These are phyloP conservation scores for Ilyonectria sp. DNA, from an alignment of 2,329 filamentous ascomycete genomes.

Conservation along the genomic window DNA sequence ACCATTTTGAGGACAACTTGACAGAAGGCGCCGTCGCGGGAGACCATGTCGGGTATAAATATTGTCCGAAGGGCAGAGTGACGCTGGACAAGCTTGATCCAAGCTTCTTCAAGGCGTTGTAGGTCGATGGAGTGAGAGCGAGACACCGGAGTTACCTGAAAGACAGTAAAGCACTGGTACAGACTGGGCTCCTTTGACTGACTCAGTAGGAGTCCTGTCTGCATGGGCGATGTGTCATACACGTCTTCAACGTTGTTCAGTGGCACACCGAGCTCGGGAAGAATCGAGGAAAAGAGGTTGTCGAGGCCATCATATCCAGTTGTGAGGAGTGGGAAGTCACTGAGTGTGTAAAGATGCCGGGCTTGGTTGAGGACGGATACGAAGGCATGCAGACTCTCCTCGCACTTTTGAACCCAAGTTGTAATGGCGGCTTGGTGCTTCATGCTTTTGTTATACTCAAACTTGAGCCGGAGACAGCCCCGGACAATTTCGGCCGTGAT, in stretches of 20 bases:
- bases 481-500: constrained; percentile 31
- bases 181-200: constrained; percentile 43
- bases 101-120: constrained; percentile 29
- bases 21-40: constrained; percentile 42
- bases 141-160: constrained; percentile 21
- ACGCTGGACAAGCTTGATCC: constrained; percentile 42
- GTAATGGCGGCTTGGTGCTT: constrained; percentile 31
- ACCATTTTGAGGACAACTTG: constrained; percentile 49
- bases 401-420: constrained; percentile 33
- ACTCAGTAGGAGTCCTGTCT: constrained; percentile 55
- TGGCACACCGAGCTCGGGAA: constrained; percentile 37
- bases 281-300: constrained; percentile 38
- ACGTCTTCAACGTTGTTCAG: constrained; percentile 51
- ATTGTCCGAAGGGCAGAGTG: constrained; percentile 52
- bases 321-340: constrained; percentile 53
- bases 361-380: constrained; percentile 29
- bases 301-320: constrained; percentile 49
- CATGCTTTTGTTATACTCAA: constrained; percentile 38
- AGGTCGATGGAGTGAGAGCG: constrained; percentile 11
- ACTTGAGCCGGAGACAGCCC: neutral
- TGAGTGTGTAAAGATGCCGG: constrained; percentile 46
- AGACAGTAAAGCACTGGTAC: constrained; percentile 40
- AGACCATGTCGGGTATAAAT: constrained; percentile 49
- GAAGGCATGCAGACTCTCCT: constrained; percentile 21
- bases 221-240: constrained; percentile 57